phyloP scores from a whole-genome alignment of 345 rosid species.

The Turritis glabra region DNA sequence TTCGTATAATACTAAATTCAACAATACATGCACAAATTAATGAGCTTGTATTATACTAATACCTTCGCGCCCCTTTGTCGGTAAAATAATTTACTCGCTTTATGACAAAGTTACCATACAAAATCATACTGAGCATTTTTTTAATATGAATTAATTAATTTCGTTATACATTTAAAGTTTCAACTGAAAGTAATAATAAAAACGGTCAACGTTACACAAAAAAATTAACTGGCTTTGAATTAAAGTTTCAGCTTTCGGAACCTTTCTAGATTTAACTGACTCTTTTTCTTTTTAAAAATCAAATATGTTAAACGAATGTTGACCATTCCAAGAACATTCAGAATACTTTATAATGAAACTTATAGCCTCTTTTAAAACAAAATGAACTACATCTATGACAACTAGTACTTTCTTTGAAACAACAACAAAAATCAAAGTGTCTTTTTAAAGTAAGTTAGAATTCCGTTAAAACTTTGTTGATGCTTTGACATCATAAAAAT shows the following conservation, averaged over 20 bases:
- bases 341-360: neutral
- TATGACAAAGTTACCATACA: conserved; percentile 6
- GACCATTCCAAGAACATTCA: conserved; percentile 9
- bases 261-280: conserved; percentile 22
- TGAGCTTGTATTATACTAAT: conserved; percentile 19
- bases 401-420: neutral
- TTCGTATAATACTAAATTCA: conserved; percentile 8
- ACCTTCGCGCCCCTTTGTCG: conserved; percentile 15
- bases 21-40: neutral
- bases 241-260: conserved; percentile 35
- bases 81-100: conserved; percentile 23
- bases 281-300: neutral
- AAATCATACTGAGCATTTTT: neutral
- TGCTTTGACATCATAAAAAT: conserved; percentile 26
- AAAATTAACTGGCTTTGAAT: neutral
- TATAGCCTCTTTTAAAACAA: conserved; percentile 2
- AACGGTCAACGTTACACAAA: conserved; percentile 24
- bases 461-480: neutral
- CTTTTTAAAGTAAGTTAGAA: conserved; percentile 9
- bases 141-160: neutral
- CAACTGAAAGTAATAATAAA: conserved; percentile 21
- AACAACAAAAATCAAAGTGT: neutral
- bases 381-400: conserved; percentile 6
- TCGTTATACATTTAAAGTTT: neutral
- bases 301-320: conserved; percentile 6